Evolutionary conservation across 1,284 basidiomycete species (phyloP).

Genomic region (Trichosporon inkin): DNA sequence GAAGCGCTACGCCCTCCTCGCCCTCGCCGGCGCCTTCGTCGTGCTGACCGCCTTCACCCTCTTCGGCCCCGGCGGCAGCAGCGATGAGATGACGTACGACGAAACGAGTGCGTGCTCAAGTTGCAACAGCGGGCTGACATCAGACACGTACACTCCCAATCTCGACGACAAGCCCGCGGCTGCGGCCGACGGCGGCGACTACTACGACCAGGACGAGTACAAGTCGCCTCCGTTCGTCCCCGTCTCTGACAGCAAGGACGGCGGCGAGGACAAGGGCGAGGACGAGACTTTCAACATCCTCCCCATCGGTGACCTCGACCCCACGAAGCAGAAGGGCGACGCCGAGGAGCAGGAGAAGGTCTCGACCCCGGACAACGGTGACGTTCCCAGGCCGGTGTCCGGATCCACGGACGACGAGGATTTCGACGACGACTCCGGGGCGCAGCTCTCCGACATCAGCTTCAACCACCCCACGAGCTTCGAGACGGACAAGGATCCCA

Average conservation of each 20-base stretch:
- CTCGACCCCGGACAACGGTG: neutral
- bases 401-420: neutral
- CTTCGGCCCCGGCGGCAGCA: neutral
- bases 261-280: conserved; percentile 23
- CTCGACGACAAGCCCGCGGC: conserved; percentile 23
- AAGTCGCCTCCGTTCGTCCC: conserved; percentile 45
- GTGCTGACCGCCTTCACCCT: conserved; percentile 8
- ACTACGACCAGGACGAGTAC: conserved; percentile 34
- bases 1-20: conserved; percentile 41
- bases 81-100: conserved; percentile 24
- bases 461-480: conserved; percentile 36
- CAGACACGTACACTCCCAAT: conserved; percentile 41
- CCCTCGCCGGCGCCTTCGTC: conserved; percentile 11
- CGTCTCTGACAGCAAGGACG: conserved; percentile 22
- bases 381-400: neutral
- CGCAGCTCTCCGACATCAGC: conserved; percentile 14
- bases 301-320: conserved; percentile 26
- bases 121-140: neutral
- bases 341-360: neutral
- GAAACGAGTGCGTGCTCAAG: conserved; percentile 29
- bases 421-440: conserved; percentile 19
- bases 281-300: conserved; percentile 16
- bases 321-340: conserved; percentile 28
- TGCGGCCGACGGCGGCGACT: conserved; percentile 12
- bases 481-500: conserved; percentile 47